Evolutionary conservation across 257 asterid species (phyloP), one percentile per base, ranked within the genome.

Genomic region (Solanum chiquidenum): DNA sequence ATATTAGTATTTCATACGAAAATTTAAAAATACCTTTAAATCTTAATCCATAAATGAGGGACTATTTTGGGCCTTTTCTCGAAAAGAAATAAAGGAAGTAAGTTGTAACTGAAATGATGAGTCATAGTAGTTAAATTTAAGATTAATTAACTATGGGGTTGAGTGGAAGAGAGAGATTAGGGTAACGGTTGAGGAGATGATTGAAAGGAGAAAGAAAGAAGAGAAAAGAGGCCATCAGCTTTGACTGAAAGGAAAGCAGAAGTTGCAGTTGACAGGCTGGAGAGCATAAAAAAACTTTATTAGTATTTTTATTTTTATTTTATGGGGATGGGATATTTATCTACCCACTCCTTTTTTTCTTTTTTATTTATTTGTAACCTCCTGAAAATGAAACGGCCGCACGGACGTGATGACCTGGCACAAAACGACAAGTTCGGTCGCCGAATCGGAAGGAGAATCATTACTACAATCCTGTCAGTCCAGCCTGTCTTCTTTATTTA

Each of bases 371-470:
- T 49, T 49, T 52, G 20, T 38, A 29, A 38, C 60, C 79, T 25
- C 87, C 62, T 44, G 87, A 46, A 85, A 86, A 86, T 89, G 71
- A 90, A 93, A 93, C 94, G 91, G 96, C 95, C 93, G 98, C 95
- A 91, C 90, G 94, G 96, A 93, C 88, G 10, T 33, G 93, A 16
- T 94, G 95, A 94, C 88, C 90, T 95, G 97, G 90, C 93, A 52
- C 76, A 88, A 91, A 88, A 93, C 96, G 99, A 96, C 99, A 95
- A 96, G 92, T 90, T 91, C 86, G 93, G 96, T 96, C 96, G 95
- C 96, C 92, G 93, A 94, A 94, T 92, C 92, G 94, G 96, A 92
- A 91, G 92, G 95, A 94, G 98, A 92, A 94, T 94, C 95, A 93
- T 93, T 92, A 92, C 91, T 91, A 93, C 94, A 87, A 89, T 90